Conservation (phyloP, 306 rosid species). For the Castanospermum australe region DNA sequence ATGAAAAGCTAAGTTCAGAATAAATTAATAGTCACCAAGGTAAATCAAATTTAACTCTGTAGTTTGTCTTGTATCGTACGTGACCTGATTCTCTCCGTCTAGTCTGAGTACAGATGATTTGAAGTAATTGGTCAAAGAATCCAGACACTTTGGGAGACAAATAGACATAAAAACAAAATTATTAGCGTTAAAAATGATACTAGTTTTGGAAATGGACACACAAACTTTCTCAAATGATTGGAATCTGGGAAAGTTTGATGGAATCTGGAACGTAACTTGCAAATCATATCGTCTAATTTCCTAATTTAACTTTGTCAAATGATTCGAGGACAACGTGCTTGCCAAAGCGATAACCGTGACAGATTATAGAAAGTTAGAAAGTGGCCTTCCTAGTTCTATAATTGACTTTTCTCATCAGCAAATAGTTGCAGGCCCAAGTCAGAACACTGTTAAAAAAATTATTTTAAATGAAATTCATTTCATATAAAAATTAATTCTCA, state of each 20-base stretch:
- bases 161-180: neutral
- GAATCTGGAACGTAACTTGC: neutral
- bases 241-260: constrained; percentile 10
- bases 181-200: too few relatives aligned
- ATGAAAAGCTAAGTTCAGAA: neutral
- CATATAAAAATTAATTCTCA: too few relatives aligned
- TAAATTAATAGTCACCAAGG: neutral
- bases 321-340: neutral
- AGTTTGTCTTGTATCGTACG: neutral
- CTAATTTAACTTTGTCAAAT: too few relatives aligned
- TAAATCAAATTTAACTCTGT: neutral
- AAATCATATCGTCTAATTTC: neutral
- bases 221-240: neutral
- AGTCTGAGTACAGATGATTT: neutral
- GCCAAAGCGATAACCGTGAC: neutral
- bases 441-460: too few relatives aligned
- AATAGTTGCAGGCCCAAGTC: too few relatives aligned
- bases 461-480: too few relatives aligned
- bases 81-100: neutral
- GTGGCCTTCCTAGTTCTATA: too few relatives aligned
- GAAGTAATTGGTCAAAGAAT: neutral
- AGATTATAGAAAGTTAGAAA: neutral
- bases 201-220: neutral
- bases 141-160: neutral
- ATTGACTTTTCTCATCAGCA: too few relatives aligned